These are phyloP conservation scores for Claviceps digitariae DNA, from an alignment of 2,329 filamentous ascomycete species.

Conservation along the genomic window DNA sequence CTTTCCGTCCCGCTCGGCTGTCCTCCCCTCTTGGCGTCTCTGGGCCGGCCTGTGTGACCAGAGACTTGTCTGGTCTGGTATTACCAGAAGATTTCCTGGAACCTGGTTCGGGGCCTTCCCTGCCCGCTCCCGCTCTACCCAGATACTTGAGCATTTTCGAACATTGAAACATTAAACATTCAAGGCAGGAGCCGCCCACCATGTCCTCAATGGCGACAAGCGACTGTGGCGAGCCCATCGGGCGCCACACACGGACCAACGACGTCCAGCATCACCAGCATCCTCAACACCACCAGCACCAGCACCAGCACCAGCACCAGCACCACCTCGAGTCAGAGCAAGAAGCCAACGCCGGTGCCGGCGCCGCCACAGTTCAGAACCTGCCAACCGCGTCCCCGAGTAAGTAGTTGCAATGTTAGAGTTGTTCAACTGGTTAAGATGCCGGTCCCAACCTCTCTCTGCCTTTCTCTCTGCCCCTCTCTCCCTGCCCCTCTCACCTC, in stretches of 20 bases:
- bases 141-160: too few species aligned
- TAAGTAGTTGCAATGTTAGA: neutral
- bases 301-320: neutral
- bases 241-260: constrained; percentile 4
- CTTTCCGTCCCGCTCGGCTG: too few species aligned
- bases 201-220: neutral
- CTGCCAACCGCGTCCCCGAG: constrained; percentile 1
- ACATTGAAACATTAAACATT: neutral
- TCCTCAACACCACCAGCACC: neutral
- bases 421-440: too few species aligned
- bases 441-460: too few species aligned
- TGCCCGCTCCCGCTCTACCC: too few species aligned
- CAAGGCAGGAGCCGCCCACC: neutral
- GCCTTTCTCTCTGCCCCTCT: too few species aligned
- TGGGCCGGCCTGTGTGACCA: neutral
- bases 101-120: neutral
- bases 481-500: neutral
- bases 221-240: constrained; percentile 4
- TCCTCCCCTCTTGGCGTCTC: neutral
- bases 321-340: neutral
- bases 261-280: neutral
- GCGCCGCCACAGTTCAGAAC: constrained; percentile 2
- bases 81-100: neutral
- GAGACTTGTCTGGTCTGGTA: neutral
- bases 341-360: neutral